A percentile compares a stretch with the other conserved stretches of the same genome.
Evolutionary conservation across 768 basidiomycete species (phyloP).

Genomic region (Royoungia palumana): DNA sequence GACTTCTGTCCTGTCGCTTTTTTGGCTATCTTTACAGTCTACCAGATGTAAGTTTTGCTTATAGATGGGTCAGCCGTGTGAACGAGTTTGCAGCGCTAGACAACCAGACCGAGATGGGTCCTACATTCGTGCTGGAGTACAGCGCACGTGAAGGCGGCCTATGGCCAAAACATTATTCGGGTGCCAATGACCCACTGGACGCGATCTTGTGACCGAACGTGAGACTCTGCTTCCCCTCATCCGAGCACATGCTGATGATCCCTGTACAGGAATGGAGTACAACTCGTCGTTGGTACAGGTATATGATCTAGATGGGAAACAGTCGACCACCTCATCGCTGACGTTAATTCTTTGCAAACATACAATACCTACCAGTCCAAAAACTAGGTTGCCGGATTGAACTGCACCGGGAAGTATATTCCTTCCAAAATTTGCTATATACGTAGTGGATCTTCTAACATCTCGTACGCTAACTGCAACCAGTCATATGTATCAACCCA

Average conservation of each 20-base stretch:
- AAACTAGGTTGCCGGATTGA: slow-evolving; percentile 43
- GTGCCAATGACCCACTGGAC: slow-evolving; percentile 60
- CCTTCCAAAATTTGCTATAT: slow-evolving; percentile 69
- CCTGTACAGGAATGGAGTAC: slow-evolving; percentile 20
- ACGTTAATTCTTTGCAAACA: slow-evolving; percentile 32
- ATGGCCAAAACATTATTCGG: slow-evolving; percentile 57
- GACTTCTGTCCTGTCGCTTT: background rate
- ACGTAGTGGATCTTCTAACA: slow-evolving; percentile 60
- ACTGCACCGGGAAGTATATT: slow-evolving; percentile 57
- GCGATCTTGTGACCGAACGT: slow-evolving; percentile 81
- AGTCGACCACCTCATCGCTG: background rate
- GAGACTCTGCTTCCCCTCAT: slow-evolving; percentile 7
- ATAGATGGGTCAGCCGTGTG: slow-evolving; percentile 64
- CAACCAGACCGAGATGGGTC: slow-evolving; percentile 50
- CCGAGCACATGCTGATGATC: background rate
- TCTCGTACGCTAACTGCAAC: slow-evolving; percentile 58
- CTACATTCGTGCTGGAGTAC: slow-evolving; percentile 60
- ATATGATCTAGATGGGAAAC: background rate
- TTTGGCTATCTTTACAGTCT: slow-evolving; percentile 28
- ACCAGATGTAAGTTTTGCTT: slow-evolving; percentile 38
- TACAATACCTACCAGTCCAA: slow-evolving; percentile 72
- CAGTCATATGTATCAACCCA: too few species aligned
- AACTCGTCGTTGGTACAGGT: slow-evolving; percentile 23
- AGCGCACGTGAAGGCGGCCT: slow-evolving; percentile 65
- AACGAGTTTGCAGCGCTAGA: slow-evolving; percentile 55